Evolutionary conservation across 169 alveolate genomes (phyloP).

Genomic region (Cryptosporidium felis): DNA sequence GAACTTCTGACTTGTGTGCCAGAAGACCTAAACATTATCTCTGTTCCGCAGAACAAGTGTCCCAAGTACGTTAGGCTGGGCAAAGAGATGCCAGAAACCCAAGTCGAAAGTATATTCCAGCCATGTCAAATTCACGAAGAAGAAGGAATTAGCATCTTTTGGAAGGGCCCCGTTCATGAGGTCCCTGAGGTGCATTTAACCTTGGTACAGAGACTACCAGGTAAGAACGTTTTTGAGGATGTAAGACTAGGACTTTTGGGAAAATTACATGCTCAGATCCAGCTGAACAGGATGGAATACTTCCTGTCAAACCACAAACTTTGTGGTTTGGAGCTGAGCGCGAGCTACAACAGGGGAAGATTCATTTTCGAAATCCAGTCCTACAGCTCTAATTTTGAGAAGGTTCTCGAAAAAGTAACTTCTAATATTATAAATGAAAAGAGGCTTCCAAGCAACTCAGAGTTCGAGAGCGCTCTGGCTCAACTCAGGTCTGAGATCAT

Average conservation of each 20-base stretch:
- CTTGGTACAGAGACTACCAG: slow-evolving; percentile 23
- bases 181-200: slow-evolving; percentile 38
- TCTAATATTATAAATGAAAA: neutral
- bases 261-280: slow-evolving; percentile 30
- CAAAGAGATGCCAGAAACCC: neutral
- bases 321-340: slow-evolving; percentile 22
- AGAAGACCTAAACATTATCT: slow-evolving; percentile 15
- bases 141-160: slow-evolving; percentile 23
- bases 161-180: slow-evolving; percentile 67
- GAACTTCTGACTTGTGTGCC: slow-evolving; percentile 62
- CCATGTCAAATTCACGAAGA: slow-evolving; percentile 40
- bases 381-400: slow-evolving; percentile 52
- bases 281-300: neutral
- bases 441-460: slow-evolving; percentile 5
- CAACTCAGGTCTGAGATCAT: slow-evolving; percentile 12
- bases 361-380: slow-evolving; percentile 16
- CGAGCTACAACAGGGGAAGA: slow-evolving; percentile 39
- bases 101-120: neutral
- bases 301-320: neutral
- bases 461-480: slow-evolving; percentile 19
- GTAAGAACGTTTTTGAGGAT: slow-evolving; percentile 4
- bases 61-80: slow-evolving; percentile 24
- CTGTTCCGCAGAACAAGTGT: neutral
- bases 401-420: neutral
- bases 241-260: neutral